Conservation (phyloP, 1,284 basidiomycete genomes). For the Tilletiopsis washingtonensis region DNA sequence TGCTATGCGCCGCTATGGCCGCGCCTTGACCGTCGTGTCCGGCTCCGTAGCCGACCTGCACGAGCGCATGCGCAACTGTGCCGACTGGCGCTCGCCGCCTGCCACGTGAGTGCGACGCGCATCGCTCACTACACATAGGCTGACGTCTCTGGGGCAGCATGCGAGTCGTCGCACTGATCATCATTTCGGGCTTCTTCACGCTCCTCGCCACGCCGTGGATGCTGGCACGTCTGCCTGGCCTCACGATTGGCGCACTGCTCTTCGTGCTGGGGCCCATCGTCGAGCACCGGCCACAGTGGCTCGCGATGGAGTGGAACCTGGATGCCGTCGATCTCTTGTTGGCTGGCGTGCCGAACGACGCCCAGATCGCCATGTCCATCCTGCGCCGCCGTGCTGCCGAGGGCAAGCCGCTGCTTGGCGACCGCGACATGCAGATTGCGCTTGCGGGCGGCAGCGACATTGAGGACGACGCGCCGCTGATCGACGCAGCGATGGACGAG, state of each 20-base stretch:
- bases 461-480: neutral
- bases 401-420: conserved; percentile 15
- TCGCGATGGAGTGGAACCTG: conserved; percentile 5
- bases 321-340: conserved; percentile 15
- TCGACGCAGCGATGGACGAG: neutral
- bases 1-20: conserved; percentile 10
- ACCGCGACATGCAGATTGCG: neutral
- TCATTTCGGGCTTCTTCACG: conserved; percentile 11
- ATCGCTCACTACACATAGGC: too few relatives aligned
- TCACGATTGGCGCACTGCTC: conserved; percentile 14
- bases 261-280: conserved; percentile 22
- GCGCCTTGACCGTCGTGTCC: conserved; percentile 8
- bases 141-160: too few relatives aligned
- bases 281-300: conserved; percentile 21
- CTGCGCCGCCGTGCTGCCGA: conserved; percentile 17
- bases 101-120: too few relatives aligned
- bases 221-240: conserved; percentile 13
- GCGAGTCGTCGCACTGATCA: too few relatives aligned
- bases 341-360: conserved; percentile 30
- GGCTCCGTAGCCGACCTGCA: conserved; percentile 14
- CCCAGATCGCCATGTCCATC: conserved; percentile 21
- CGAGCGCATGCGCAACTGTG: conserved; percentile 19
- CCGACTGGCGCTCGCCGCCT: conserved; percentile 2
- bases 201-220: conserved; percentile 12
- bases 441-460: neutral